phyloP scores from a whole-genome alignment of 2,329 filamentous ascomycete species.

The Stachybotrys echinatus region DNA sequence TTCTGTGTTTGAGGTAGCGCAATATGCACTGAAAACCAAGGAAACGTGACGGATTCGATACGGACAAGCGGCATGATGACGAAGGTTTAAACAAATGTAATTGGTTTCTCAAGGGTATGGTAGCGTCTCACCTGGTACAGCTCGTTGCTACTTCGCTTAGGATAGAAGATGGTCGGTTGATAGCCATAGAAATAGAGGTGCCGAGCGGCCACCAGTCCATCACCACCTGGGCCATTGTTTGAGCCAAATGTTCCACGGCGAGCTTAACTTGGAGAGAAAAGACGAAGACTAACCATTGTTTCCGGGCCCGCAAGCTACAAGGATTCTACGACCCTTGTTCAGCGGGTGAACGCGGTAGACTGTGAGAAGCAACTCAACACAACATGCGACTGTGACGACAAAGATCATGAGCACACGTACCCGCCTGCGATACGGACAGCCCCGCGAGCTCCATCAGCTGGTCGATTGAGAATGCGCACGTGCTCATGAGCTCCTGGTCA shows the following conservation, averaged over 20 bases:
- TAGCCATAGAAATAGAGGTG: constrained; percentile 93
- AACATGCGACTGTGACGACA: not conserved
- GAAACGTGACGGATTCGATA: too few relatives aligned
- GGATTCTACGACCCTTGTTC: constrained; percentile 62
- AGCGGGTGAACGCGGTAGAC: constrained; percentile 82
- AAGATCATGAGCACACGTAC: constrained; percentile 41
- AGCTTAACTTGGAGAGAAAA: not conserved
- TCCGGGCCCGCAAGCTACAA: constrained; percentile 87
- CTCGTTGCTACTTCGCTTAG: constrained; percentile 85
- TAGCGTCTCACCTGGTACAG: constrained; percentile 65
- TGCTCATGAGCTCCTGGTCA: constrained; percentile 90
- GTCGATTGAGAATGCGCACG: constrained; percentile 83
- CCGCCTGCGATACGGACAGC: constrained; percentile 84
- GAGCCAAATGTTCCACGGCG: not conserved
- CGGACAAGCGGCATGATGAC: too few relatives aligned
- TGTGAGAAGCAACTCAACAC: constrained; percentile 25
- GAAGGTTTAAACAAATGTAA: too few relatives aligned
- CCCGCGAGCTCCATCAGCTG: constrained; percentile 97
- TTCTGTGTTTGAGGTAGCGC: not conserved
- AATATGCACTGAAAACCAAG: constrained; percentile 1
- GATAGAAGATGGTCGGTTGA: constrained; percentile 82
- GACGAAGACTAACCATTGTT: constrained; percentile 57
- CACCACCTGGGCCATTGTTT: constrained; percentile 58
- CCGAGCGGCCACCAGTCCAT: constrained; percentile 88
- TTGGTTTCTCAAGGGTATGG: too few relatives aligned